Percentiles rank a stretch among this genome's conserved stretches.
Conservation (phyloP, 1,284 basidiomycete genomes). For the Heterobasidion parviporum region DNA sequence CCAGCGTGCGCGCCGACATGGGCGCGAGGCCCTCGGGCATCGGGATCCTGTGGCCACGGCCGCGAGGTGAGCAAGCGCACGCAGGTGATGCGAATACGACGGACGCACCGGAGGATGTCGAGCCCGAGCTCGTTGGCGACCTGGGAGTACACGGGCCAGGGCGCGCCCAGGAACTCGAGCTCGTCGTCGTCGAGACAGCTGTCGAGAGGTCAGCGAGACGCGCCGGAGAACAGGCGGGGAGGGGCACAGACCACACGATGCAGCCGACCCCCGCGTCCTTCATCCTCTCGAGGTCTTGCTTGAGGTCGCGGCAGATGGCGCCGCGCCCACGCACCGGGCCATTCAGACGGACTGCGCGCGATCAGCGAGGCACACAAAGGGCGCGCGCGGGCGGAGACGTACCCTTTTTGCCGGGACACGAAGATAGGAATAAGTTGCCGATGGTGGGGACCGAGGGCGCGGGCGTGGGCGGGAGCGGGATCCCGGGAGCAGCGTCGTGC, state of each 20-base stretch:
- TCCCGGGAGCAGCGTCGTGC: background rate
- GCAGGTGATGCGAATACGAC: background rate
- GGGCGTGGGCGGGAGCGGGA: background rate
- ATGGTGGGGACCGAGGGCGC: slow-evolving; percentile 26
- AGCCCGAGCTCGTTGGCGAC: slow-evolving; percentile 61
- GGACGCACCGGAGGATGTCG: slow-evolving; percentile 57
- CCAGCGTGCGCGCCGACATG: slow-evolving; percentile 53
- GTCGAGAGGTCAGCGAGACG: background rate
- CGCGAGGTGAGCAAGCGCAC: background rate
- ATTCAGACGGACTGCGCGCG: slow-evolving; percentile 60
- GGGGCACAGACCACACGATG: slow-evolving; percentile 63
- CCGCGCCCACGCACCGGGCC: slow-evolving; percentile 78
- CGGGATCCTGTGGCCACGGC: slow-evolving; percentile 50
- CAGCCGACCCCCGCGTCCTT: slow-evolving; percentile 71
- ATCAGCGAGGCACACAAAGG: background rate
- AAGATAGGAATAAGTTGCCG: slow-evolving; percentile 88
- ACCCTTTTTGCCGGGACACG: slow-evolving; percentile 95
- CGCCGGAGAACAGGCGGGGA: background rate
- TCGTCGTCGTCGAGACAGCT: slow-evolving; percentile 85
- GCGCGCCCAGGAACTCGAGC: slow-evolving; percentile 74
- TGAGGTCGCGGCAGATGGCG: slow-evolving; percentile 80
- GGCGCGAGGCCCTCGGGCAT: slow-evolving; percentile 90
- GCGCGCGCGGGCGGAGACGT: slow-evolving; percentile 5
- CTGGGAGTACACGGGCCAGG: slow-evolving; percentile 71
- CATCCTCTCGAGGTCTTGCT: slow-evolving; percentile 72